phyloP scores from a whole-genome alignment of 2,329 filamentous ascomycete genomes.

The Stachybotrys chlorohalonatus region DNA sequence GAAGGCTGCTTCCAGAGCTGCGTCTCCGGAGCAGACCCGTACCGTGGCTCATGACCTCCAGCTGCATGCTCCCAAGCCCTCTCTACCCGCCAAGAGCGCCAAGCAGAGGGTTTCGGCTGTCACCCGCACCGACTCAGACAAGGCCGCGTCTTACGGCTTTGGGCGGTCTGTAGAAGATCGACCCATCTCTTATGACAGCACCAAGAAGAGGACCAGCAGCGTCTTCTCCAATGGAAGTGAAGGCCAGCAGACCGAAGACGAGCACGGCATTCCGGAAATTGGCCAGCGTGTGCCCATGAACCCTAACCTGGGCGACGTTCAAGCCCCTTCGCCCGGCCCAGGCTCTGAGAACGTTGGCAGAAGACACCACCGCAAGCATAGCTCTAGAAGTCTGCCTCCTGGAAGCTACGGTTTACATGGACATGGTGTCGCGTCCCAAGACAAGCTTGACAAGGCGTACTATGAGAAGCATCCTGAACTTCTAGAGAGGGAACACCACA shows the following conservation, averaged over 20 bases:
- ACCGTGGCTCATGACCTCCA: slow-evolving; percentile 74
- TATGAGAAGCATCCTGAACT: slow-evolving; percentile 86
- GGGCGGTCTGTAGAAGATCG: slow-evolving; percentile 53
- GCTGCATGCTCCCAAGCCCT: slow-evolving; percentile 82
- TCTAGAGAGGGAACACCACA: slow-evolving; percentile 61
- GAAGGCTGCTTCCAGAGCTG: slow-evolving; percentile 19
- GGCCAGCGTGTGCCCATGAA: slow-evolving; percentile 92
- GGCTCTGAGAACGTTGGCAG: slow-evolving; percentile 32
- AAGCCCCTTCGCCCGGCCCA: slow-evolving; percentile 79
- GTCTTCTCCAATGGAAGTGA: slow-evolving; percentile 42
- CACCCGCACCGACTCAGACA: slow-evolving; percentile 84
- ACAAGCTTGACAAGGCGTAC: slow-evolving; percentile 85
- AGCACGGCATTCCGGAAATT: slow-evolving; percentile 86
- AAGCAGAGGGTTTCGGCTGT: slow-evolving; percentile 76
- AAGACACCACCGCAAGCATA: slow-evolving; percentile 62
- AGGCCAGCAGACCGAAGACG: slow-evolving; percentile 51
- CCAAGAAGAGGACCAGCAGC: slow-evolving; percentile 58
- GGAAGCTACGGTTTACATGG: slow-evolving; percentile 92
- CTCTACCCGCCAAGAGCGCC: slow-evolving; percentile 69
- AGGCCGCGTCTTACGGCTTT: slow-evolving; percentile 76
- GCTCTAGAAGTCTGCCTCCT: slow-evolving; percentile 62
- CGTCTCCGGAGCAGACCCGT: slow-evolving; percentile 62
- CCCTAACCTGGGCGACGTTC: slow-evolving; percentile 84
- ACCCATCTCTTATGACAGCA: slow-evolving; percentile 36
- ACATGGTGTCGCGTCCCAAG: slow-evolving; percentile 65